Percentiles rank a stretch among this genome's conserved stretches.
Evolutionary conservation across 2,329 filamentous ascomycete genomes (phyloP).

Genomic region (Pseudopyricularia cyperi): DNA sequence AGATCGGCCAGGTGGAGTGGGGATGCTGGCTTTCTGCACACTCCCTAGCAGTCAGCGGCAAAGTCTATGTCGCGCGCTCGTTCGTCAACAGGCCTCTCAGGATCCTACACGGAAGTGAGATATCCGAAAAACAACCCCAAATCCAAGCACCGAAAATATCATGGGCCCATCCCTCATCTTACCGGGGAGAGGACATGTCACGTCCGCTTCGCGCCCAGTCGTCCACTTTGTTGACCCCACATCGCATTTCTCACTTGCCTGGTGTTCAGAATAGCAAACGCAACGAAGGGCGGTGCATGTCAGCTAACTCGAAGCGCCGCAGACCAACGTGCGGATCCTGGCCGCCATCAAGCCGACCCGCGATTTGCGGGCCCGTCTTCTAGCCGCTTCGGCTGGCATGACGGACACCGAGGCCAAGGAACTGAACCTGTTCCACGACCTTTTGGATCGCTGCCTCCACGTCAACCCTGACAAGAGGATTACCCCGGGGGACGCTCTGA

Average conservation of each 20-base stretch:
- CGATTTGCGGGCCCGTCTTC: conserved; percentile 69
- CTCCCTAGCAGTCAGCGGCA: too few species aligned
- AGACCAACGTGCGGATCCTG: conserved; percentile 57
- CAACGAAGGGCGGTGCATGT: background rate
- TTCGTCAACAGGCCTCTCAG: too few species aligned
- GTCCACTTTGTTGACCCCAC: background rate
- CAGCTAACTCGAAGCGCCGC: conserved; percentile 5
- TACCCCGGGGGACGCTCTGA: conserved; percentile 72
- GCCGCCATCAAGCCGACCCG: conserved; percentile 62
- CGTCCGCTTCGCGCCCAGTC: too few species aligned
- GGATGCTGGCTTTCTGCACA: too few species aligned
- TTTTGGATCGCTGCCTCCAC: conserved; percentile 76
- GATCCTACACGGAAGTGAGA: too few species aligned
- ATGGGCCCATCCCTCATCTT: too few species aligned
- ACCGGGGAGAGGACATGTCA: too few species aligned
- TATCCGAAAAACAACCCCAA: too few species aligned
- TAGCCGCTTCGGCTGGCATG: conserved; percentile 62
- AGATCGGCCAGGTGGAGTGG: background rate
- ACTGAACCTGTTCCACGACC: conserved; percentile 69
- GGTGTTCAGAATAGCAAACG: background rate
- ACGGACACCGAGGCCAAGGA: conserved; percentile 63
- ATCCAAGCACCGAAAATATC: too few species aligned
- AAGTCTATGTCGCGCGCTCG: too few species aligned
- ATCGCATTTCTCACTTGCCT: background rate
- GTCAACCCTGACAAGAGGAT: conserved; percentile 89